Evolutionary conservation across 2,329 filamentous ascomycete species (phyloP).

Genomic region (Pseudogymnoascus sp.): DNA sequence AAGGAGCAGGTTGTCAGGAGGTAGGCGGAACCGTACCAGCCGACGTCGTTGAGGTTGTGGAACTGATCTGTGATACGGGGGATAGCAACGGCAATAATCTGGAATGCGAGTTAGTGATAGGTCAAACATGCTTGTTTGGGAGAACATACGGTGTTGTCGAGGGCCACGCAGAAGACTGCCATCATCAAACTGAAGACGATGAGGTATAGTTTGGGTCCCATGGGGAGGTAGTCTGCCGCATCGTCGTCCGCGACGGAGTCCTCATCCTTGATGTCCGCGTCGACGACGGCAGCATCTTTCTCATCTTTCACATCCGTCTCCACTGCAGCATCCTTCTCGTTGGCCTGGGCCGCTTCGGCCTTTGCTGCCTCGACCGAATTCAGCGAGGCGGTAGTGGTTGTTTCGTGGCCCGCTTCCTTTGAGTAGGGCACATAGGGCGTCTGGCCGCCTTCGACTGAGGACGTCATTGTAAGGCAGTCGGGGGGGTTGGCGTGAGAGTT

Average conservation of each 20-base stretch:
- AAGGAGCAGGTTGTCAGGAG: constrained; percentile 26
- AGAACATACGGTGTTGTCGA: constrained; percentile 29
- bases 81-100: constrained; percentile 14
- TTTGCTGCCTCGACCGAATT: background rate
- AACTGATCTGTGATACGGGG: constrained; percentile 21
- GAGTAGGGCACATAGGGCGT: background rate
- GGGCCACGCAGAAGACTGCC: constrained; percentile 38
- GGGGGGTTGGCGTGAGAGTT: background rate
- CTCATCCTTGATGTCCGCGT: background rate
- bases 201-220: constrained; percentile 23
- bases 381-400: background rate
- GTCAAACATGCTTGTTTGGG: constrained; percentile 21
- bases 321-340: background rate
- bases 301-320: background rate
- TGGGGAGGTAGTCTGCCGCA: background rate
- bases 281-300: background rate
- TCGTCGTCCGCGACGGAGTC: background rate
- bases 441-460: constrained; percentile 3
- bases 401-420: background rate
- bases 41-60: constrained; percentile 20
- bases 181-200: constrained; percentile 38
- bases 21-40: constrained; percentile 34
- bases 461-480: background rate
- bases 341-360: background rate
- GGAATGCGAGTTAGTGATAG: constrained; percentile 23